Percentiles rank a stretch among this genome's conserved stretches.
Conservation (phyloP, 2,329 filamentous ascomycete genomes). For the Achaetomium macrosporum region DNA sequence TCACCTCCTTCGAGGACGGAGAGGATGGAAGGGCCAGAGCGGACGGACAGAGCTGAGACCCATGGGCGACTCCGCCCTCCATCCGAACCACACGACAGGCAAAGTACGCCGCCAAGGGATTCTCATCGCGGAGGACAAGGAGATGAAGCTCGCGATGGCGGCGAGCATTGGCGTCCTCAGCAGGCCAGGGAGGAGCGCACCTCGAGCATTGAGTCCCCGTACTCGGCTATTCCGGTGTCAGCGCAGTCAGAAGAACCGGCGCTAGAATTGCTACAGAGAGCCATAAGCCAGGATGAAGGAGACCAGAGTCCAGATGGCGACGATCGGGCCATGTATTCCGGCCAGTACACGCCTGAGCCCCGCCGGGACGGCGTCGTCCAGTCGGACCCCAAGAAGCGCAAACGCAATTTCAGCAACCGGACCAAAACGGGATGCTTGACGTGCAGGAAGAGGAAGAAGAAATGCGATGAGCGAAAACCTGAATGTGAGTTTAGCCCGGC, state of each 20-base stretch:
- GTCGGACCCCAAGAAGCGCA: conserved; percentile 62
- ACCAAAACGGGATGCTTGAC: conserved; percentile 96
- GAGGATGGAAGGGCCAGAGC: conserved; percentile 7
- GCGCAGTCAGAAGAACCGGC: conserved; percentile 47
- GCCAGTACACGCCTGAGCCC: conserved; percentile 43
- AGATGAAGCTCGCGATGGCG: conserved; percentile 30
- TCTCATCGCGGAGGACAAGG: conserved; percentile 18
- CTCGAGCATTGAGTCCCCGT: conserved; percentile 41
- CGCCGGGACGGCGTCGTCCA: conserved; percentile 46
- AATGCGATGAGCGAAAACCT: conserved; percentile 91
- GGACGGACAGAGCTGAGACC: conserved; percentile 17
- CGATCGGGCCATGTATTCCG: conserved; percentile 39
- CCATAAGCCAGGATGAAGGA: conserved; percentile 41
- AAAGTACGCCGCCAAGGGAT: conserved; percentile 38
- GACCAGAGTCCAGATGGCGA: conserved; percentile 51
- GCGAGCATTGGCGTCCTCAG: conserved; percentile 45
- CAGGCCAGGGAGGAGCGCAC: conserved; percentile 44
- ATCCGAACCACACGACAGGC: conserved; percentile 35
- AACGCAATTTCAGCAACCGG: conserved; percentile 84
- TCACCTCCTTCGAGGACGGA: conserved; percentile 18
- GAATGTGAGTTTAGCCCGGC: conserved; percentile 64
- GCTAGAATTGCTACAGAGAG: conserved; percentile 40
- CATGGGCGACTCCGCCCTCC: conserved; percentile 17
- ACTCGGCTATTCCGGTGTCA: conserved; percentile 40
- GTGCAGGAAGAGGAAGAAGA: conserved; percentile 89